Evolutionary conservation across 345 rosid genomes (phyloP).

Genomic region (Trapa incisa): DNA sequence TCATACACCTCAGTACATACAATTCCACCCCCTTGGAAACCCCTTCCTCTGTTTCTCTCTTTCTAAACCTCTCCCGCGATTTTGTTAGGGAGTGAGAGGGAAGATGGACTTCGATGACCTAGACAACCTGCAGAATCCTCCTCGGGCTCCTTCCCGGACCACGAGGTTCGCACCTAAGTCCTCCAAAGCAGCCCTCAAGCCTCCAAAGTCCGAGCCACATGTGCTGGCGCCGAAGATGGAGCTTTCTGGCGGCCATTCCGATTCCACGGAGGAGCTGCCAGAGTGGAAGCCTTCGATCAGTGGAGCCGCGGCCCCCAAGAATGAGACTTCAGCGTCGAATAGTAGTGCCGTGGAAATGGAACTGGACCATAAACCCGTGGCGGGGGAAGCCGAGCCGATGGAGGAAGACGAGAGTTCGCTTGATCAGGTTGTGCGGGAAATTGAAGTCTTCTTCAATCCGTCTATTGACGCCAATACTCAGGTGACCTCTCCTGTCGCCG

Average conservation of each 20-base stretch:
- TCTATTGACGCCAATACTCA: constrained; percentile 33
- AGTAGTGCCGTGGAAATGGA: constrained; percentile 47
- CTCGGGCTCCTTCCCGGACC: constrained; percentile 29
- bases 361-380: constrained; percentile 21
- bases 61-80: background rate
- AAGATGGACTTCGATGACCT: constrained; percentile 62
- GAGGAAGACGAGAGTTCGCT: constrained; percentile 13
- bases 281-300: constrained; percentile 15
- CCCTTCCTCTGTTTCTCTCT: too few species aligned
- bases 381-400: constrained; percentile 7
- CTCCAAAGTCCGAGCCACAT: constrained; percentile 21
- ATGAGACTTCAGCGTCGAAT: constrained; percentile 19
- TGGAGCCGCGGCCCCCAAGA: constrained; percentile 12
- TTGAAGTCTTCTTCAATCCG: constrained; percentile 67
- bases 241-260: background rate
- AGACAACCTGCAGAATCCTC: constrained; percentile 20
- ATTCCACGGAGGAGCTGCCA: constrained; percentile 13
- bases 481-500: constrained; percentile 17
- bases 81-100: background rate
- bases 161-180: constrained; percentile 46
- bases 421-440: constrained; percentile 65
- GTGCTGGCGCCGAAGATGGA: constrained; percentile 5
- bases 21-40: too few species aligned
- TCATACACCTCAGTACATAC: too few species aligned
- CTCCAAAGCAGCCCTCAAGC: constrained; percentile 24